Conservation (phyloP, 2,329 filamentous ascomycete genomes). For the Bipolaris sorokiniana region DNA sequence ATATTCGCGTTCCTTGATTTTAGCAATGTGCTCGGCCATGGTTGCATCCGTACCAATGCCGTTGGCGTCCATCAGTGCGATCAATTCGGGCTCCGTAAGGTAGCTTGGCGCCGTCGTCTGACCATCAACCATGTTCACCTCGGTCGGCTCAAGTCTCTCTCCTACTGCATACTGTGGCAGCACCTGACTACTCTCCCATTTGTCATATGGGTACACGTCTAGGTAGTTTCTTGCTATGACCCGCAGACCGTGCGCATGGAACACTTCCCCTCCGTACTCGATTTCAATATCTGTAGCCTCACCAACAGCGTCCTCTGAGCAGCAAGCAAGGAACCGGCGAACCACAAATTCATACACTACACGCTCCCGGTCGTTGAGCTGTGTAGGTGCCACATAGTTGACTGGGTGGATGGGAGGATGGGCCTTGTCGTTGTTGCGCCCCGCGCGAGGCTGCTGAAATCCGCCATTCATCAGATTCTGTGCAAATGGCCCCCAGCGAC, state of each 20-base stretch:
- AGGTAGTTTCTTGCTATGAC: slow-evolving; percentile 92
- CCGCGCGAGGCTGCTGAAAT: slow-evolving; percentile 81
- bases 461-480: slow-evolving; percentile 74
- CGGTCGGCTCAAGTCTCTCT: slow-evolving; percentile 84
- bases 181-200: slow-evolving; percentile 87
- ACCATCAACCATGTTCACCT: slow-evolving; percentile 89
- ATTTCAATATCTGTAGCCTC: slow-evolving; percentile 85
- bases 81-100: slow-evolving; percentile 92
- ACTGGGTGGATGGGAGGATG: slow-evolving; percentile 97
- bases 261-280: slow-evolving; percentile 80
- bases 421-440: slow-evolving; percentile 91
- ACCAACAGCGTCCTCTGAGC: slow-evolving; percentile 90
- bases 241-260: slow-evolving; percentile 80
- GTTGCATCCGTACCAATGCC: slow-evolving; percentile 98
- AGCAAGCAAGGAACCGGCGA: slow-evolving; percentile 91
- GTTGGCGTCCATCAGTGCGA: slow-evolving; percentile 97
- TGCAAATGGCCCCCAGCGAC: slow-evolving; percentile 80
- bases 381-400: slow-evolving; percentile 71
- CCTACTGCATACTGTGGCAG: slow-evolving; percentile 80
- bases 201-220: slow-evolving; percentile 94
- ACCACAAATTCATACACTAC: slow-evolving; percentile 92
- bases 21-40: slow-evolving; percentile 98
- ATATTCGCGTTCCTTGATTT: slow-evolving; percentile 90
- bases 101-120: slow-evolving; percentile 85
- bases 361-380: slow-evolving; percentile 69